phyloP scores from a whole-genome alignment of 2,329 filamentous ascomycete genomes.

The Hymenoscyphus salicellus region DNA sequence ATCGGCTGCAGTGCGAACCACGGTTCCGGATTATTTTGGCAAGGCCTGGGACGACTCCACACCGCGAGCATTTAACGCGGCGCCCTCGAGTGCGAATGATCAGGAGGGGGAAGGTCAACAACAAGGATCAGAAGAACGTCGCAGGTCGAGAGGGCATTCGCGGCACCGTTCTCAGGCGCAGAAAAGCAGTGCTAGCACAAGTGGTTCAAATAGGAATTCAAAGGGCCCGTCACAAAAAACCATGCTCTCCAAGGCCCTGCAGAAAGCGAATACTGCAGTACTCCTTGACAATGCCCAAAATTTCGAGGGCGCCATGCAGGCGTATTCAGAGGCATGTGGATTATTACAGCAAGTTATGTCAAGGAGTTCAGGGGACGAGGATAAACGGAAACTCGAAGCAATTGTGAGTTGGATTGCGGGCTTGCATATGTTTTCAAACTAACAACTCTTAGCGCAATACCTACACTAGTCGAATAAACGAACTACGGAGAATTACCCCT shows the following conservation, averaged over 20 bases:
- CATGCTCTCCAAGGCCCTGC: slow-evolving; percentile 92
- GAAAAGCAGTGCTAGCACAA: slow-evolving; percentile 45
- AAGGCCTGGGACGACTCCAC: slow-evolving; percentile 31
- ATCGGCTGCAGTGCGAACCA: slow-evolving; percentile 33
- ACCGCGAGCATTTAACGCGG: slow-evolving; percentile 25
- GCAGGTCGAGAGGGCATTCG: slow-evolving; percentile 39
- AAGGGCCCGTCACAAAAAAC: slow-evolving; percentile 76
- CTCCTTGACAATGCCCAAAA: slow-evolving; percentile 95
- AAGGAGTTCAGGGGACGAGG: slow-evolving; percentile 79
- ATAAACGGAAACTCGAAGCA: slow-evolving; percentile 84
- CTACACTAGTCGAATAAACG: slow-evolving; percentile 85
- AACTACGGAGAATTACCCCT: slow-evolving; percentile 71
- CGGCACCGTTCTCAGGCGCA: slow-evolving; percentile 46
- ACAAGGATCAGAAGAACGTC: slow-evolving; percentile 17
- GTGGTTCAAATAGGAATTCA: slow-evolving; percentile 35
- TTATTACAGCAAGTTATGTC: slow-evolving; percentile 84
- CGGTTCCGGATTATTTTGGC: slow-evolving; percentile 35
- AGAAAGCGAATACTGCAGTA: slow-evolving; percentile 94
- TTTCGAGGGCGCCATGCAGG: slow-evolving; percentile 83
- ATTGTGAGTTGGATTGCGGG: slow-evolving; percentile 63
- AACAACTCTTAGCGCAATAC: slow-evolving; percentile 66
- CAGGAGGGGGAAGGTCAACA: slow-evolving; percentile 16
- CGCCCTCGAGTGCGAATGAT: slow-evolving; percentile 15
- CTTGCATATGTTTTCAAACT: slow-evolving; percentile 13
- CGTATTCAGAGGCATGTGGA: slow-evolving; percentile 87